Percentiles rank a stretch among this genome's conserved stretches.
Evolutionary conservation across 768 basidiomycete species (phyloP).

Genomic region (Hypholoma sublateritium): DNA sequence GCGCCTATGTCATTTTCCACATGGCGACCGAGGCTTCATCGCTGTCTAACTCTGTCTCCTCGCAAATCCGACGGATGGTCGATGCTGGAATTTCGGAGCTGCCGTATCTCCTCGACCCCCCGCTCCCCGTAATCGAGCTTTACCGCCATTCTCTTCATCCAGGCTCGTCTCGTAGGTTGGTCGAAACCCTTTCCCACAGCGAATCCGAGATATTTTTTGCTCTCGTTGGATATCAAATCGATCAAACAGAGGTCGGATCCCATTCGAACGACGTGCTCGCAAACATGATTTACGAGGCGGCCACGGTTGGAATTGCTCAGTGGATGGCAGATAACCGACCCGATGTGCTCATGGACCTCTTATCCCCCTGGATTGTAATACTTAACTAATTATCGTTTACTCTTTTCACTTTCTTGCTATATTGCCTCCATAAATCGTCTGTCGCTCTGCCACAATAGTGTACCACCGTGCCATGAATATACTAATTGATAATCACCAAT

Average conservation of each 20-base stretch:
- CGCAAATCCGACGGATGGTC: constrained; percentile 12
- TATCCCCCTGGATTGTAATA: constrained; percentile 11
- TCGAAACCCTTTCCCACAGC: constrained; percentile 13
- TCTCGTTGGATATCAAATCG: constrained; percentile 14
- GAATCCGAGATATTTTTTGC: constrained; percentile 25
- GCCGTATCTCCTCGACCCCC: constrained; percentile 11
- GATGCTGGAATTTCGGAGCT: constrained; percentile 10
- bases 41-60: constrained; percentile 15
- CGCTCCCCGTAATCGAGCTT: background rate
- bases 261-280: constrained; percentile 18
- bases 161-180: constrained; percentile 1
- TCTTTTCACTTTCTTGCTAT: no score
- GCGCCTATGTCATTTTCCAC: constrained; percentile 21
- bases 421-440: no score
- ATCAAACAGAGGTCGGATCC: constrained; percentile 6
- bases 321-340: constrained; percentile 20
- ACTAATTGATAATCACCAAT: no score
- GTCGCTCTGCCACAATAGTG: no score
- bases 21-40: constrained; percentile 19
- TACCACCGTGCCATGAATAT: no score
- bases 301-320: constrained; percentile 22
- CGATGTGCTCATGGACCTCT: constrained; percentile 16
- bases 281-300: constrained; percentile 23
- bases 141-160: background rate
- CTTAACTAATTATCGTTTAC: no score